Base-by-base conservation (phyloP, 805 yeast genomes). In the Wickerhamiella bombiphila region DNA sequence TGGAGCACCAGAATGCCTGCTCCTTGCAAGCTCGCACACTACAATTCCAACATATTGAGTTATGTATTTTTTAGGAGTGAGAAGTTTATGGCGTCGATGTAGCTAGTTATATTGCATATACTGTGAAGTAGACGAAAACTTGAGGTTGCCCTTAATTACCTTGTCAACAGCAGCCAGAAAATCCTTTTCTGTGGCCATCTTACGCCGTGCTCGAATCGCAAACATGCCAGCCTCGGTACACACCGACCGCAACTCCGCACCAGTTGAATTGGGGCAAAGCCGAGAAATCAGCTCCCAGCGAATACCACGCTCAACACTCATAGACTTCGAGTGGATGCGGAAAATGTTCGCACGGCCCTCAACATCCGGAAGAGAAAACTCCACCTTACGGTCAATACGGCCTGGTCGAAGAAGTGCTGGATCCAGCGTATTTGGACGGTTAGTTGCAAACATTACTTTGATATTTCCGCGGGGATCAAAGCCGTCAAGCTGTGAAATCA, bases 211-310 rank as follows among this genome's bases (percentile, higher is more conserved):
- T 53, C 99, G 75, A 39, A 91, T 91, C 32, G 99, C 98, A 68
- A 86, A 91, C 98, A 91, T 91, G 53, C 99, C 99, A 3, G 98
- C 98, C 61, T 91, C 99, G 1, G 98, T 91, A 61, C 98, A 91
- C 14, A 91, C 98, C 5, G 97, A 88, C 57, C 98, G 77, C 52
- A 91, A 69, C 65, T 91, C 98, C 3, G 99, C 99, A 60, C 99
- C 99, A 1, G 98, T 91, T 15, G 94, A 80, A 58, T 93, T 91
- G 44, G 98, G 98, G 65, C 98, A 91, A 55, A 91, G 68, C 57
- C 99, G 73, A 16, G 97, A 86, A 54, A 91, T 91, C 54, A 91
- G 71, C 64, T 91, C 98, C 99, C 99, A 91, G 61, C 98, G 76
- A 41, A 91, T 91, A 52, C 83, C 93, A 56, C 94, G 77, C 61